Base-by-base conservation (phyloP, 2,329 filamentous ascomycete genomes). In the Rutstroemia sydowiana region DNA sequence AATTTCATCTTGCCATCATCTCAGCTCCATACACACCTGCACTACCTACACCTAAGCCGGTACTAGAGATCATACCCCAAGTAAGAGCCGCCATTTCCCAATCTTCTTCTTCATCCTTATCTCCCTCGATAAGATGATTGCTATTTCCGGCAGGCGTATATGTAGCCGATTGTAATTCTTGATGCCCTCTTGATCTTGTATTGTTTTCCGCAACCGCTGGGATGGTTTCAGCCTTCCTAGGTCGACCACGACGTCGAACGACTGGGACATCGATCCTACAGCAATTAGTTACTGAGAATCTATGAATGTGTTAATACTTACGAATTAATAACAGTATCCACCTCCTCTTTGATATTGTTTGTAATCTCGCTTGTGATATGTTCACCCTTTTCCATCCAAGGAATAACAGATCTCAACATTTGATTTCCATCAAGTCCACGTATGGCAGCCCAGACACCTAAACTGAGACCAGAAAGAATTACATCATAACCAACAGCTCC, bases 361-460 rank as follows among this genome's bases (percentile, higher is more conserved):
- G 18, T 32, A 20, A 18, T 21, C 21, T n/a, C n/a, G n/a, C n/a
- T n/a, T n/a, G n/a, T n/a, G n/a, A n/a, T n/a, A n/a, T 45, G 44
- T n/a, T 34, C 43, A 7, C 10, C 46, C 18, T 6, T 28, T n/a
- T 45, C 45, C 52, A 55, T 66, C 42, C 66, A 63, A 1, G 70
- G 70, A 2, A 69, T 62, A 16, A 64, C 63, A 1, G 66, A 67
- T 16, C 59, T 60, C 11, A 82, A 61, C 57, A 83, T 75, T 9
- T 74, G 69, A n/a, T 68, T 65, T 0, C 74, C 70, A 57, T 79
- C 73, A 3, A 77, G 67, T 20, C 74, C 72, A 30, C 78, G 70
- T 1, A 76, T 70, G 37, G 77, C 77, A n/a, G 76, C 73, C 79
- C 80, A 84, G 2, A 76, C 52, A 1, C 78, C 73, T n/a, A 82